phyloP scores from a whole-genome alignment of 208 protist species.

The Leishmania lainsoni region DNA sequence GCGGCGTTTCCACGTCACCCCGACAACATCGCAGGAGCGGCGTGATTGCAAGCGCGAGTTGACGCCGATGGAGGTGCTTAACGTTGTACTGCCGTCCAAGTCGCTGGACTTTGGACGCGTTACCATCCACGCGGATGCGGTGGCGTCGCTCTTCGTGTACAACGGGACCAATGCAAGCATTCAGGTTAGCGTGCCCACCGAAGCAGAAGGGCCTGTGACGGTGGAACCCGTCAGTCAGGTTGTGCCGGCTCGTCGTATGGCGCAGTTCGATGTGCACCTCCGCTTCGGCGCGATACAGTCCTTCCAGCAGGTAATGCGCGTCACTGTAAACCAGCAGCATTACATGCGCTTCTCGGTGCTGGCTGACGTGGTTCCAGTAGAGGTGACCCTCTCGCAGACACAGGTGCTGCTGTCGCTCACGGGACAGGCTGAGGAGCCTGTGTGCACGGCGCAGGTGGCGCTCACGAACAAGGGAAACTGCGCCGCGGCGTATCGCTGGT shows the following conservation, averaged over 20 bases:
- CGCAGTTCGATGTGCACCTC: conserved; percentile 92
- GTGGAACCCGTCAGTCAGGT: conserved; percentile 86
- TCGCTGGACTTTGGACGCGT: conserved; percentile 90
- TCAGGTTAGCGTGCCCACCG: conserved; percentile 71
- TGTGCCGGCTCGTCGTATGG: conserved; percentile 86
- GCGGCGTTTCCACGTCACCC: conserved; percentile 78
- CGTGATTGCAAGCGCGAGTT: conserved; percentile 92
- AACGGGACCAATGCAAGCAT: conserved; percentile 87
- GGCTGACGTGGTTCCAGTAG: conserved; percentile 91
- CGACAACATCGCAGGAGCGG: conserved; percentile 81
- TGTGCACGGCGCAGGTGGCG: conserved; percentile 57
- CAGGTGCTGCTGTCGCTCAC: conserved; percentile 84
- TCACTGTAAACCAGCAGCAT: conserved; percentile 89
- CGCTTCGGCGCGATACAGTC: conserved; percentile 57
- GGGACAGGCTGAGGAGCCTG: conserved; percentile 72
- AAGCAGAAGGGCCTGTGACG: conserved; percentile 65
- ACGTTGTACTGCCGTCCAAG: conserved; percentile 80
- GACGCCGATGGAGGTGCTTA: conserved; percentile 85
- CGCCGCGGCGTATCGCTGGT: conserved; percentile 80
- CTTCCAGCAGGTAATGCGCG: conserved; percentile 87
- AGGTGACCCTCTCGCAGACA: conserved; percentile 83
- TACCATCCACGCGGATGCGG: conserved; percentile 76
- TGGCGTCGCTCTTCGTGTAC: conserved; percentile 88
- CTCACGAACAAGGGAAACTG: conserved; percentile 88
- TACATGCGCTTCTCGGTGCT: conserved; percentile 86